A percentile compares a stretch with the other conserved stretches of the same genome.
phyloP scores from a whole-genome alignment of 2,329 filamentous ascomycete species.

The Diplodia sapinea region DNA sequence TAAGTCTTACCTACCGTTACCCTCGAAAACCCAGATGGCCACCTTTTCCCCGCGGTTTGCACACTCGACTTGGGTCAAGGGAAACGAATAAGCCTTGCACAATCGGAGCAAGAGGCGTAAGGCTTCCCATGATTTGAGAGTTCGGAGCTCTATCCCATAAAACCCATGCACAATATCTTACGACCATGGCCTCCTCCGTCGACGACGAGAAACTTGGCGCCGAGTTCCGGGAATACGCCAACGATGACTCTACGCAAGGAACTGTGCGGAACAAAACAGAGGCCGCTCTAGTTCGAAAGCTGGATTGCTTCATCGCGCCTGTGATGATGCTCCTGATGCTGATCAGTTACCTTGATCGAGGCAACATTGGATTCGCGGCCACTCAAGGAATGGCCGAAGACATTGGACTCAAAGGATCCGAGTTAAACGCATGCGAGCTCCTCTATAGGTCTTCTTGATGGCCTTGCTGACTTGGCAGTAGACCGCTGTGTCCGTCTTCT shows the following conservation, averaged over 20 bases:
- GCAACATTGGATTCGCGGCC: constrained; percentile 46
- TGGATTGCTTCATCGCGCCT: constrained; percentile 44
- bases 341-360: constrained; percentile 44
- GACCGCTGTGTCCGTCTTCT: constrained; percentile 45
- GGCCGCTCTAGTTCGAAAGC: constrained; percentile 40
- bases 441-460: not conserved
- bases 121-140: not conserved
- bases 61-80: too few relatives aligned
- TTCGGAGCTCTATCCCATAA: too few relatives aligned
- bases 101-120: not conserved
- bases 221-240: not conserved
- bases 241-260: constrained; percentile 35
- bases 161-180: not conserved
- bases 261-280: constrained; percentile 38
- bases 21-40: not conserved
- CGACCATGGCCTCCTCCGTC: constrained; percentile 9
- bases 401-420: constrained; percentile 38
- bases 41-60: constrained; percentile 1
- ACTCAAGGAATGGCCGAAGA: constrained; percentile 44
- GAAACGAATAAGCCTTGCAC: not conserved
- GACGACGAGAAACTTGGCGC: constrained; percentile 12
- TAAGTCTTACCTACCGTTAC: not conserved
- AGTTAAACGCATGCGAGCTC: constrained; percentile 38
- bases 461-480: constrained; percentile 16
- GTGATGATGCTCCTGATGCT: constrained; percentile 47